Evolutionary conservation across 768 basidiomycete genomes (phyloP).

Genomic region (Tremella yokohamensis): DNA sequence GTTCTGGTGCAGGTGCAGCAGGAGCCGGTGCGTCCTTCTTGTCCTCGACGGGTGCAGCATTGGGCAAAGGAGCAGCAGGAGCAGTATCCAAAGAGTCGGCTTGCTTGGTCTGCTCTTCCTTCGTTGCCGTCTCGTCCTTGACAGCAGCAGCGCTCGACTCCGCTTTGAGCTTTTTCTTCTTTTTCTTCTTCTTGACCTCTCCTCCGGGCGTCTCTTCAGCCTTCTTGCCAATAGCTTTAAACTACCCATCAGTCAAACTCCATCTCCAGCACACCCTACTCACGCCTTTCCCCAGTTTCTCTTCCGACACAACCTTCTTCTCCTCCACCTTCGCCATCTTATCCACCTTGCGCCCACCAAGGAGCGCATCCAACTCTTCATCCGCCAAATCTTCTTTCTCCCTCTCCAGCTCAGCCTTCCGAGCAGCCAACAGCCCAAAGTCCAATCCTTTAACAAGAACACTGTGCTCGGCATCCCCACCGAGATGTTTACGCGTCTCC

Average conservation of each 20-base stretch:
- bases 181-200: conserved; percentile 40
- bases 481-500: conserved; percentile 69
- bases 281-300: conserved; percentile 41
- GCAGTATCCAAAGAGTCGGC: background rate
- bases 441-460: conserved; percentile 82
- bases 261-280: conserved; percentile 12
- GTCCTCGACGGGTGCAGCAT: conserved; percentile 1
- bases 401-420: conserved; percentile 62
- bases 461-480: conserved; percentile 79
- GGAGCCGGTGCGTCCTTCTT: background rate
- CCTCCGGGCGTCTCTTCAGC: conserved; percentile 18
- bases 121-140: background rate
- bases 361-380: conserved; percentile 58
- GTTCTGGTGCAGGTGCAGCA: conserved; percentile 3
- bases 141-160: conserved; percentile 4
- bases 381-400: conserved; percentile 75
- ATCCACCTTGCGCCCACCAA: background rate
- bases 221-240: conserved; percentile 46
- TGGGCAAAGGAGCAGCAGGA: background rate
- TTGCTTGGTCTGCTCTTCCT: background rate
- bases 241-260: conserved; percentile 24
- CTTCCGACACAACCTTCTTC: conserved; percentile 53
- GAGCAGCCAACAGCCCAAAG: conserved; percentile 76
- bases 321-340: conserved; percentile 63
- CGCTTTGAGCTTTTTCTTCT: conserved; percentile 40